Base-by-base conservation (phyloP, 305 asterid genomes). In the Fraxinus nigra region DNA sequence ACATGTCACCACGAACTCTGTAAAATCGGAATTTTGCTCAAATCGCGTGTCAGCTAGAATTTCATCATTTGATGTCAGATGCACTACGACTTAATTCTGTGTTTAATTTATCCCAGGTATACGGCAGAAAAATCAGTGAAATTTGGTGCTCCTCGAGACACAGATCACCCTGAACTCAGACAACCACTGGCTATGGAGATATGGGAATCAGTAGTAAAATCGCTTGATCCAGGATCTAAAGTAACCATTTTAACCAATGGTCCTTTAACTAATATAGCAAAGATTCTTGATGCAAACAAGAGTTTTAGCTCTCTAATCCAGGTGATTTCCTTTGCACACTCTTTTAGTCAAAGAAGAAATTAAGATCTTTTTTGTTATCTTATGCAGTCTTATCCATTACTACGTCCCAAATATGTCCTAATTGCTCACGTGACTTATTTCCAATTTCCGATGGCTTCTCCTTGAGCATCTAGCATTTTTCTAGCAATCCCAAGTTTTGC, bases 71-170 rank as follows among this genome's bases (percentile, higher is more conserved):
- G 28, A 48, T 10, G 70, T 24, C 22, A 14, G 38, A 14, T 16
- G 46, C 38, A 22, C n/a, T 20, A 5, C 46, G 73, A 76, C 34
- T 38, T 14, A 75, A 37, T 2, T 78, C 20, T 48, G 80, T 32
- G 33, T 78, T 75, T 28, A 28, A 28, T 28, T 73, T 4, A 5
- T 81, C 83, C 70, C 80, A 95, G 98, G 87, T 92, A 92, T 26
- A 92, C 99, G 56, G 88, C 92, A 30, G 95, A 95, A 76, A 91
- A 93, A 75, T 91, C 94, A 4, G 88, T 89, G 77, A 82, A 86
- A 82, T 88, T 76, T 46, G 93, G 98, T 84, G 99, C 98, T 79
- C 97, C 97, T 0, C 83, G 97, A 56, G 93, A 93, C 82, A 95
- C 99, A 5, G 94, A 87, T 33, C 90, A 89, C 35, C 97, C 98